Base-by-base conservation (phyloP, 2,329 filamentous ascomycete species). In the Simplicillium sp. region DNA sequence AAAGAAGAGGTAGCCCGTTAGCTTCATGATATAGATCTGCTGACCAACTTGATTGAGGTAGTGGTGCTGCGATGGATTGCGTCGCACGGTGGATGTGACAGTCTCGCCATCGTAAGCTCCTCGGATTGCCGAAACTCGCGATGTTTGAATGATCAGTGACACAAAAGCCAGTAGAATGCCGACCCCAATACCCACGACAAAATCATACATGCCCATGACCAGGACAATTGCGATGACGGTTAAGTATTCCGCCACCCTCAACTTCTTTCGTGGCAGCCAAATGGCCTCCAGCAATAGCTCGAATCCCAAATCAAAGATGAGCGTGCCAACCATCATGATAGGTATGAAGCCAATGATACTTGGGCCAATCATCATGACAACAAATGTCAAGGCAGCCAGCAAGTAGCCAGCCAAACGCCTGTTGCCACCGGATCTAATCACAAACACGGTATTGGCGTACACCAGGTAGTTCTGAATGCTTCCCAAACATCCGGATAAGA, bases 401-500 rank as follows among this genome's bases (percentile, higher is more conserved):
- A 96, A 76, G 18, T 89, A 73, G 3, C 92, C 92, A 8, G 89
- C 92, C 35, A 94, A 66, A 37, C 92, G 81, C 52, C 80, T 89
- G 56, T 94, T 80, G 15, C 90, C 92, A 13, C 92, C 92, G 36
- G 88, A 94, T 18, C 85, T 80, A 57, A 97, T 94, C 61, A 98
- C 97, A 42, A 98, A 80, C n/a, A 95, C 77, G 47, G 88, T 96
- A 58, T 98, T 98, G 44, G 90, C 90, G 54, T 97, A 98, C 1
- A 98, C 92, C 2, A 98, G 75, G 55, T 98, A 98, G 59, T 98
- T 98, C 62, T 94, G 75, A 44, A 98, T 94, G 55, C 89, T 96
- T 11, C 92, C 92, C 11, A 78, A 70, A 47, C 82, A 77, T 3
- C 92, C 92, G 8, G 90, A 97, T 11, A 97, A 52, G 14, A 89